Percentiles rank a stretch among this genome's conserved stretches.
These are phyloP conservation scores for Schizochytrium sp. DNA, from an alignment of 108 stramenopile species.

Conservation along the genomic window DNA sequence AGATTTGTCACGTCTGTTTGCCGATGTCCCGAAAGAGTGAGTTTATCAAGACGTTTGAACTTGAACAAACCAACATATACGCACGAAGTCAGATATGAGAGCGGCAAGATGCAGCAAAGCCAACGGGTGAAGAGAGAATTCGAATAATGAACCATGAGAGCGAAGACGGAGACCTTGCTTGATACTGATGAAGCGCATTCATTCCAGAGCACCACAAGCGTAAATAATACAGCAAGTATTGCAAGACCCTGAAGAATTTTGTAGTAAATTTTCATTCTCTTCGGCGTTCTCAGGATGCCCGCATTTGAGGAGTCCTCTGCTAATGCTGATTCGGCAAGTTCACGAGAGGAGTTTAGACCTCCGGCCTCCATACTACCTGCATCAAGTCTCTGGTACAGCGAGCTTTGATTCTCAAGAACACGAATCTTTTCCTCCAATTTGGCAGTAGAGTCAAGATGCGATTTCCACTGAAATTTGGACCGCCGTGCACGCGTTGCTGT, in stretches of 20 bases:
- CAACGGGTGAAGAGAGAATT: neutral
- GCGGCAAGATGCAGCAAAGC: conserved; percentile 10
- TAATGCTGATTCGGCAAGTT: neutral
- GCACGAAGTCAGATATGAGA: conserved; percentile 33
- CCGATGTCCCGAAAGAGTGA: neutral
- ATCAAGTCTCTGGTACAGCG: conserved; percentile 47
- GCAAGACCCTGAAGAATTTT: neutral
- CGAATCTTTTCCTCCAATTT: neutral
- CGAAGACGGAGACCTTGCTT: conserved; percentile 39
- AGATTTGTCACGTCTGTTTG: conserved; percentile 30
- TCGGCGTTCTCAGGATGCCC: neutral
- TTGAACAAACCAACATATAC: conserved; percentile 41
- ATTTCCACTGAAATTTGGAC: neutral
- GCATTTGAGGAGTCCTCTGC: neutral
- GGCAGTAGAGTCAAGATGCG: conserved; percentile 1
- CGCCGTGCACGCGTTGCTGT: neutral
- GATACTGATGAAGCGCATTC: conserved; percentile 57
- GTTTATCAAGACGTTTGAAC: conserved; percentile 41
- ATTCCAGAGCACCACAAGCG: conserved; percentile 3
- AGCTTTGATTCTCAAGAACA: neutral
- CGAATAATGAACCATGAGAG: neutral
- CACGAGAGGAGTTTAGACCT: neutral
- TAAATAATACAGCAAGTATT: neutral
- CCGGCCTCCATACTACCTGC: neutral
- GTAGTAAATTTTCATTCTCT: neutral